These are phyloP conservation scores for Pichia sp. DNA, from an alignment of 1,139 yeast species.

Conservation along the genomic window DNA sequence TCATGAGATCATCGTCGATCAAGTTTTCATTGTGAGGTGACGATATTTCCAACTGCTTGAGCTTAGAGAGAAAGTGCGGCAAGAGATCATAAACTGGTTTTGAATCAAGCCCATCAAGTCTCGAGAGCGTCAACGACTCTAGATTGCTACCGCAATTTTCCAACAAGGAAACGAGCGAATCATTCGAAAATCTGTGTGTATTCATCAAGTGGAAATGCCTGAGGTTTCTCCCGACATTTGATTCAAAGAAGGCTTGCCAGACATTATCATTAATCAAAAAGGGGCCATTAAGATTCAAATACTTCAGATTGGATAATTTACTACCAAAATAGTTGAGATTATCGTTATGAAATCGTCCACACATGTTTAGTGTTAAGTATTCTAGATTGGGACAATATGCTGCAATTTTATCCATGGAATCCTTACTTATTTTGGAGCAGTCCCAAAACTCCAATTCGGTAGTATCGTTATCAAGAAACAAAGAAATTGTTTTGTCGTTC, in stretches of 20 bases:
- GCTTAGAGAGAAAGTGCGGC: conserved; percentile 51
- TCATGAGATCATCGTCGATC: conserved; percentile 62
- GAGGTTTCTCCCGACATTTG: conserved; percentile 36
- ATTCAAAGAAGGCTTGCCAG: conserved; percentile 67
- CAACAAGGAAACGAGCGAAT: conserved; percentile 54
- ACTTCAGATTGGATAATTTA: conserved; percentile 47
- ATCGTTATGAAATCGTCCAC: conserved; percentile 85
- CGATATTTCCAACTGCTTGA: conserved; percentile 60
- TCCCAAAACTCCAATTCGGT: conserved; percentile 75
- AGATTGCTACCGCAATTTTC: conserved; percentile 56
- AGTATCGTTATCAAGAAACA: conserved; percentile 61
- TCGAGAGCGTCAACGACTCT: conserved; percentile 44
- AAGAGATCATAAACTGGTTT: conserved; percentile 54
- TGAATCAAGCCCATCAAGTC: conserved; percentile 64
- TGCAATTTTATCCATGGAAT: conserved; percentile 62
- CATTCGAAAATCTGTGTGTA: conserved; percentile 76
- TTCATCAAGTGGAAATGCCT: conserved; percentile 58
- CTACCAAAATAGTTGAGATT: conserved; percentile 56
- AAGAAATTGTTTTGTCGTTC: conserved; percentile 58
- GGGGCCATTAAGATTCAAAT: conserved; percentile 73
- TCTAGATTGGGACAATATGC: conserved; percentile 72
- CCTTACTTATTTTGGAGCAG: conserved; percentile 71
- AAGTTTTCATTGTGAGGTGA: conserved; percentile 60
- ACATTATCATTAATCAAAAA: conserved; percentile 66
- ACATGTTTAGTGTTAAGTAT: conserved; percentile 69